Conservation (phyloP, 768 basidiomycete genomes). For the Amanita jacksonii region DNA sequence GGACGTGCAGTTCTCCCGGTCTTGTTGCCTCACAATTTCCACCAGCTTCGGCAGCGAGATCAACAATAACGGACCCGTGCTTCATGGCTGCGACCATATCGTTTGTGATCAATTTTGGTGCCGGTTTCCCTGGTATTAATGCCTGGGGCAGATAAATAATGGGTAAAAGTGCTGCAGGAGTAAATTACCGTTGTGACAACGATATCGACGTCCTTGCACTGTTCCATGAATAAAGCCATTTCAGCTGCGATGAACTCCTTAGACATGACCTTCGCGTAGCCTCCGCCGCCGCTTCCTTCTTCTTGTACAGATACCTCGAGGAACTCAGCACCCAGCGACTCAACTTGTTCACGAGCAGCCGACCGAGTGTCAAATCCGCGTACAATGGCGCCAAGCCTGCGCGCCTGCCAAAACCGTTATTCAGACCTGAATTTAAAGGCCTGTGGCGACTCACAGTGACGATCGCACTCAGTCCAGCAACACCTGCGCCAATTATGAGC, state of each 20-base stretch:
- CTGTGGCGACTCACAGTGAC: constrained; percentile 56
- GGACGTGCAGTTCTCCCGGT: constrained; percentile 61
- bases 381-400: constrained; percentile 80
- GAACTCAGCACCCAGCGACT: constrained; percentile 85
- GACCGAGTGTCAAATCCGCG: constrained; percentile 83
- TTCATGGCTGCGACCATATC: constrained; percentile 91
- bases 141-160: constrained; percentile 32
- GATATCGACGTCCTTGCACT: constrained; percentile 85
- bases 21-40: constrained; percentile 80
- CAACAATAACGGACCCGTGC: constrained; percentile 83
- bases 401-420: constrained; percentile 36
- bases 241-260: constrained; percentile 85
- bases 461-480: constrained; percentile 83
- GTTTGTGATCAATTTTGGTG: constrained; percentile 74
- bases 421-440: not conserved
- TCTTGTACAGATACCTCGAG: constrained; percentile 75
- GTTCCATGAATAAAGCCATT: constrained; percentile 82
- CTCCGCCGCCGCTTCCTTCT: constrained; percentile 74
- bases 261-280: constrained; percentile 87
- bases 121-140: constrained; percentile 78
- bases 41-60: constrained; percentile 82
- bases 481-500: constrained; percentile 81
- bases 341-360: constrained; percentile 81
- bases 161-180: not conserved
- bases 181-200: constrained; percentile 69